phyloP scores from a whole-genome alignment of 805 yeast species.

The Metschnikowia sp. region DNA sequence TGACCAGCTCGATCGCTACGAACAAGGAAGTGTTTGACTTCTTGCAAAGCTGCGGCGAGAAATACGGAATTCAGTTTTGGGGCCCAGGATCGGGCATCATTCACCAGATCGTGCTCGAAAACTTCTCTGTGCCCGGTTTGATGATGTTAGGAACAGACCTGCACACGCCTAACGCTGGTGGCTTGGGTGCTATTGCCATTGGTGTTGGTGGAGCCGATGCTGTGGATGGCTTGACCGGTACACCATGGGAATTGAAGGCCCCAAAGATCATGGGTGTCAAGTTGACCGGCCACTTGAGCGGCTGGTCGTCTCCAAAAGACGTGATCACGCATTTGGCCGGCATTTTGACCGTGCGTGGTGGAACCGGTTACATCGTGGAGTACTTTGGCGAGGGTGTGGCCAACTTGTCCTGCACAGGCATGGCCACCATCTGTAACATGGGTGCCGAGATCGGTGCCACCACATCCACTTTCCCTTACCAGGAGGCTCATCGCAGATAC shows the following conservation, averaged over 20 bases:
- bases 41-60: conserved; percentile 86
- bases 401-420: conserved; percentile 91
- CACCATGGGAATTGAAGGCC: conserved; percentile 98
- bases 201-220: conserved; percentile 99
- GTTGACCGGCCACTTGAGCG: conserved; percentile 81
- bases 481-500: conserved; percentile 73
- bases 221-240: conserved; percentile 93
- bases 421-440: conserved; percentile 99
- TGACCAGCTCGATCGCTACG: conserved; percentile 73
- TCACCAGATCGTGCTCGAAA: conserved; percentile 95
- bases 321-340: conserved; percentile 93
- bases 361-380: conserved; percentile 95
- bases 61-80: conserved; percentile 98
- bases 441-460: conserved; percentile 99
- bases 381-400: conserved; percentile 95
- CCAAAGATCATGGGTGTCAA: conserved; percentile 94
- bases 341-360: conserved; percentile 90
- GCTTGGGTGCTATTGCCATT: conserved; percentile 95
- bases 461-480: conserved; percentile 95
- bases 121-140: conserved; percentile 94
- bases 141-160: conserved; percentile 98
- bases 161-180: conserved; percentile 99
- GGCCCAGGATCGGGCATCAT: conserved; percentile 99
- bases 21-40: conserved; percentile 96
- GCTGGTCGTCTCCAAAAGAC: conserved; percentile 98